Evolutionary conservation across 202 grass and related monocot genomes (phyloP).

Genomic region (Zizania palustris): DNA sequence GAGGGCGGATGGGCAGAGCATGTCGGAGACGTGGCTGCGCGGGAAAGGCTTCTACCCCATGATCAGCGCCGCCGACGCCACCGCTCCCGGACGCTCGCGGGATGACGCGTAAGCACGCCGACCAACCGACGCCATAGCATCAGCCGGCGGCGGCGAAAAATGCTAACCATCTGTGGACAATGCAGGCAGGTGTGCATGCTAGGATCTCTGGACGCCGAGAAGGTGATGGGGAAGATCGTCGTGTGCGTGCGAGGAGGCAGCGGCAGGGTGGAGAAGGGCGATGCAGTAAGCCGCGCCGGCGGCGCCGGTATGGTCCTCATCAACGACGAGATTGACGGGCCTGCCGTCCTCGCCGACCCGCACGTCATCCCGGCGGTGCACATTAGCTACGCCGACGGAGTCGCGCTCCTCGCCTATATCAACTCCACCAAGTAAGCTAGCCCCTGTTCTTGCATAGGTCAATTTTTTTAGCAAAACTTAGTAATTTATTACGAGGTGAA

Average conservation of each 20-base stretch:
- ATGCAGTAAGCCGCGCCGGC: conserved; percentile 49
- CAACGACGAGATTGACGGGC: conserved; percentile 39
- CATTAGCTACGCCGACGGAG: conserved; percentile 48
- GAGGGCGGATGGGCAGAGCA: conserved; percentile 58
- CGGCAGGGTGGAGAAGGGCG: conserved; percentile 53
- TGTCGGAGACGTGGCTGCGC: conserved; percentile 51
- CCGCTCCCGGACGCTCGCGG: background rate
- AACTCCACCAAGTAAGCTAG: conserved; percentile 46
- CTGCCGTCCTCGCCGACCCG: conserved; percentile 46
- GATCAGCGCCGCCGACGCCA: conserved; percentile 43
- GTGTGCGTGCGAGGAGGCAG: conserved; percentile 49
- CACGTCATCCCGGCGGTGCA: conserved; percentile 67
- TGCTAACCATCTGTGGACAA: background rate
- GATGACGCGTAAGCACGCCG: conserved; percentile 52
- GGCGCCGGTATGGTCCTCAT: conserved; percentile 67
- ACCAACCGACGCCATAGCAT: background rate
- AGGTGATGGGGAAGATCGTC: conserved; percentile 69
- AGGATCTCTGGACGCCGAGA: conserved; percentile 51
- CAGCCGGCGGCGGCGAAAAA: no score
- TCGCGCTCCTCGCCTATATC: conserved; percentile 52
- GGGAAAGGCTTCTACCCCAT: conserved; percentile 46
- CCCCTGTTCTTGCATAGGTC: background rate
- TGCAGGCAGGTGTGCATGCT: conserved; percentile 52
- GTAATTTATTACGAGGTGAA: background rate
- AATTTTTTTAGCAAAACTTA: background rate